A percentile compares a stretch with the other conserved stretches of the same genome.
Evolutionary conservation across 805 yeast species (phyloP).

Genomic region (Starmera caribaea): DNA sequence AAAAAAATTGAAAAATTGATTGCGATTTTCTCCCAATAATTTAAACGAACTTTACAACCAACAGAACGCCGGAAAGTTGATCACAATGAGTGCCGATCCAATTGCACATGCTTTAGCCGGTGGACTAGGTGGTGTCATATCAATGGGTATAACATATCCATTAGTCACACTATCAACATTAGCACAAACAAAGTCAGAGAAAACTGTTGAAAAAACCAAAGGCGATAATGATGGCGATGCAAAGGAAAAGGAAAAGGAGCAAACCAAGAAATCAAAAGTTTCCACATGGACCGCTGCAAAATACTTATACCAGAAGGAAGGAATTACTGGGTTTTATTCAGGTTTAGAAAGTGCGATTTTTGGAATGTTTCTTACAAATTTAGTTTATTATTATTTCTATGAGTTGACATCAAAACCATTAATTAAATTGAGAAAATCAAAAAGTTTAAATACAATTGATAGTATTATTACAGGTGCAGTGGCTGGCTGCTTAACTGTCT

Average conservation of each 20-base stretch:
- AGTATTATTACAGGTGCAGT: slow-evolving; percentile 71
- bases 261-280: slow-evolving; percentile 16
- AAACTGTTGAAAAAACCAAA: slow-evolving; percentile 12
- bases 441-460: slow-evolving; percentile 45
- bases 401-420: slow-evolving; percentile 53
- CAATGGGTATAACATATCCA: slow-evolving; percentile 86
- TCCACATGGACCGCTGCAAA: slow-evolving; percentile 29
- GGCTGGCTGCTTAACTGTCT: slow-evolving; percentile 80
- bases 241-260: slow-evolving; percentile 9
- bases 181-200: slow-evolving; percentile 59
- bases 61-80: slow-evolving; percentile 15
- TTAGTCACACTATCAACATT: slow-evolving; percentile 77
- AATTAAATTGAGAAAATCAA: slow-evolving; percentile 17
- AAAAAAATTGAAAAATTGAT: too few relatives aligned
- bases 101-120: slow-evolving; percentile 88
- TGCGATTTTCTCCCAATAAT: too few relatives aligned
- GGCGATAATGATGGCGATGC: slow-evolving; percentile 12
- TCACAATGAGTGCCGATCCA: slow-evolving; percentile 18
- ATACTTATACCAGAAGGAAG: slow-evolving; percentile 45
- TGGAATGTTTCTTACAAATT: slow-evolving; percentile 81
- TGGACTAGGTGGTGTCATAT: slow-evolving; percentile 84
- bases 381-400: slow-evolving; percentile 85
- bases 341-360: slow-evolving; percentile 83
- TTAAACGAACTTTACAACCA: neutral
- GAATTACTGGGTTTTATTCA: slow-evolving; percentile 61